Percentiles rank a stretch among this genome's conserved stretches.
phyloP scores from a whole-genome alignment of 2,329 filamentous ascomycete species.

The Apiospora saccharicola region DNA sequence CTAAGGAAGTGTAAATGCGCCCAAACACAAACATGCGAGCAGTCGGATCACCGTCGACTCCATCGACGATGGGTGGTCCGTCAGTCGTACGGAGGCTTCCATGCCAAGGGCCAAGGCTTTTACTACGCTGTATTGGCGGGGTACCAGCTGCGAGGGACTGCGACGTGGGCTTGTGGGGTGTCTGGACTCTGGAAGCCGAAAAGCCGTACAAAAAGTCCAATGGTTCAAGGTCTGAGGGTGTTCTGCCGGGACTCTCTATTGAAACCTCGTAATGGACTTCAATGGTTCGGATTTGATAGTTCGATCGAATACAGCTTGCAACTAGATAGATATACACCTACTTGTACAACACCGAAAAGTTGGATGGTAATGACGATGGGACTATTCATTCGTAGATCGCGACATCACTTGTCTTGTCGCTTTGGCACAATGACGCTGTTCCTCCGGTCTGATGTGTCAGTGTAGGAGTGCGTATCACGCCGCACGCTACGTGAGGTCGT shows the following conservation, averaged over 20 bases:
- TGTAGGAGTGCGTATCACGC: neutral
- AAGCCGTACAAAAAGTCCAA: neutral
- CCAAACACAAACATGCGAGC: constrained; percentile 16
- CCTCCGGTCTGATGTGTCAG: neutral
- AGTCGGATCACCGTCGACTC: constrained; percentile 11
- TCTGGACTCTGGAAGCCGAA: neutral
- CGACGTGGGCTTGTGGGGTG: neutral
- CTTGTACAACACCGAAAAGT: neutral
- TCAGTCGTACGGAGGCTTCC: constrained; percentile 20
- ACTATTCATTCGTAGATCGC: neutral
- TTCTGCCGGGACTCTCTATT: neutral
- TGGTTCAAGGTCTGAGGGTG: neutral
- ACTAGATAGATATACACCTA: neutral
- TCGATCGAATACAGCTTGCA: neutral
- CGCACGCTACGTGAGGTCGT: constrained; percentile 8
- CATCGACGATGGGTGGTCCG: constrained; percentile 3
- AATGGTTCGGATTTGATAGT: neutral
- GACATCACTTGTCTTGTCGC: constrained; percentile 5
- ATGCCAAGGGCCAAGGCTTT: constrained; percentile 11
- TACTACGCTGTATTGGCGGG: constrained; percentile 4
- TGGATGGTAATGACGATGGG: neutral
- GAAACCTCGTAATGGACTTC: neutral
- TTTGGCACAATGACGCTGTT: constrained; percentile 3
- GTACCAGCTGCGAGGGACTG: neutral
- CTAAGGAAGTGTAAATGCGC: constrained; percentile 21